phyloP scores from a whole-genome alignment of 306 rosid genomes.

The Cucumis hystrix region DNA sequence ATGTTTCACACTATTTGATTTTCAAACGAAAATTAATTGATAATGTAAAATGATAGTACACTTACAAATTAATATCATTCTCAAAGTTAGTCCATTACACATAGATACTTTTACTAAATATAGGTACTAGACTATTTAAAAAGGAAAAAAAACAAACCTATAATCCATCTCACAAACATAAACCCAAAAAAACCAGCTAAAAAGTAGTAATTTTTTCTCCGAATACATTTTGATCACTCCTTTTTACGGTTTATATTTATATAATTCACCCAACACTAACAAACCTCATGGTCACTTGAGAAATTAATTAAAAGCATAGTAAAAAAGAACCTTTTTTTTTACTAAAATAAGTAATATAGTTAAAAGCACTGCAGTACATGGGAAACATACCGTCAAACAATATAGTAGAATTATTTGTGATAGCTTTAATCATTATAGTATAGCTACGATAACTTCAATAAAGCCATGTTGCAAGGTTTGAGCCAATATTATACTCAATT shows the following conservation, averaged over 20 bases:
- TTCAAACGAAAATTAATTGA: too few relatives aligned
- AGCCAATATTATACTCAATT: neutral
- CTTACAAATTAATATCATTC: too few relatives aligned
- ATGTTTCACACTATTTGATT: too few relatives aligned
- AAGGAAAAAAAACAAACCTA: neutral
- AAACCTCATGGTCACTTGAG: neutral
- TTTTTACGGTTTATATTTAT: neutral
- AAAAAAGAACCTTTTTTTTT: neutral
- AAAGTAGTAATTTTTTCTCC: neutral
- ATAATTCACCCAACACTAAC: neutral
- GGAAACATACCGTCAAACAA: neutral
- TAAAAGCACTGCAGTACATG: neutral
- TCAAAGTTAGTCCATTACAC: too few relatives aligned
- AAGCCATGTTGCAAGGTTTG: neutral
- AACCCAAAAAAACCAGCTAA: neutral
- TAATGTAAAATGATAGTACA: too few relatives aligned
- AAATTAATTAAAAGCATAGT: neutral
- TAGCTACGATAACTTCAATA: conserved; percentile 1
- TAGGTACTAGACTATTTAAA: too few relatives aligned
- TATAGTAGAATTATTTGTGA: neutral
- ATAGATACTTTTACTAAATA: too few relatives aligned
- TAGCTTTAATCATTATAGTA: neutral
- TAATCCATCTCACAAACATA: neutral
- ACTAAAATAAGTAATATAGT: neutral
- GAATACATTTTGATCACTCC: neutral